phyloP scores from a whole-genome alignment of 345 rosid species.

The Linum lewisii region DNA sequence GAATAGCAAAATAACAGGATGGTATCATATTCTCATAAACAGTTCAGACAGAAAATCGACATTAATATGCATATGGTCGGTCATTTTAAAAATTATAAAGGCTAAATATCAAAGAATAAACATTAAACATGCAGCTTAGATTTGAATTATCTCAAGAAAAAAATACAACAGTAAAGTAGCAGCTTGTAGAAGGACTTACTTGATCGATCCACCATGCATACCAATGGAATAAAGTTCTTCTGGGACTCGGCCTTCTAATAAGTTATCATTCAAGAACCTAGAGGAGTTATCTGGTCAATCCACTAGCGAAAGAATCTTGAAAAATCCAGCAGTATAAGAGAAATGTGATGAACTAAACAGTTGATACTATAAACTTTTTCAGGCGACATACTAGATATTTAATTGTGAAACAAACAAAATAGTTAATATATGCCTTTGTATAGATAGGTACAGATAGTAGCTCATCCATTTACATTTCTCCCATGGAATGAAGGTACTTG shows the following conservation, averaged over 20 bases:
- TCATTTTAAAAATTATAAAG: too few species aligned
- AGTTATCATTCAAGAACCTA: constrained; percentile 63
- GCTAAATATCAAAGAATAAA: background rate
- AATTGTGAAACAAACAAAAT: too few species aligned
- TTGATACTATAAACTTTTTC: background rate
- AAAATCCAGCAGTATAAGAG: background rate
- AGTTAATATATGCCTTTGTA: background rate
- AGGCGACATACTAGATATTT: too few species aligned
- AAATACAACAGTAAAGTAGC: background rate
- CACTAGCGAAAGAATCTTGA: background rate
- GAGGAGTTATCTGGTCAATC: constrained; percentile 4
- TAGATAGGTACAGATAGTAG: background rate
- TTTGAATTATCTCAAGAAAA: background rate
- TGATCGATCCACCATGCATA: constrained; percentile 86
- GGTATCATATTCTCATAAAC: background rate
- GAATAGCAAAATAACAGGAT: background rate
- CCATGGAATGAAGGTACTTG: background rate
- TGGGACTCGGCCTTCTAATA: constrained; percentile 75
- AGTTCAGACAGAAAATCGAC: background rate
- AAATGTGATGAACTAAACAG: background rate
- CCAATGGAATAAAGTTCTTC: constrained; percentile 80
- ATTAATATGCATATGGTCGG: too few species aligned
- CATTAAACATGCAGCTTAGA: background rate
- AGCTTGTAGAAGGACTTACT: constrained; percentile 39
- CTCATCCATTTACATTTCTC: background rate